Evolutionary conservation across 768 basidiomycete species (phyloP), one percentile per base, ranked within the genome.

Genomic region (Mycena epipterygia): DNA sequence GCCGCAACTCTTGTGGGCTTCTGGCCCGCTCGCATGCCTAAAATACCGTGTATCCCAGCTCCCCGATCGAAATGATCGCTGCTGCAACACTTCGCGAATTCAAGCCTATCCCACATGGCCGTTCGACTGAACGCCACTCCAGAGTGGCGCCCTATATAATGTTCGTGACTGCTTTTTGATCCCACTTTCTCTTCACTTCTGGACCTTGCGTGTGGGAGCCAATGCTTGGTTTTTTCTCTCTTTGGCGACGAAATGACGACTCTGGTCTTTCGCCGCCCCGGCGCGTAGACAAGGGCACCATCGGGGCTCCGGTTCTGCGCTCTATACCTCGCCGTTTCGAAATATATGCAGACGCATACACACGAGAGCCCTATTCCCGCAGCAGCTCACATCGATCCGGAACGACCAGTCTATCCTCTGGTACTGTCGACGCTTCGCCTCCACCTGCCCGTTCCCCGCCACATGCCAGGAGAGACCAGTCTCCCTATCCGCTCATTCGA

Each of bases 291-390:
- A 73, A 70, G 32, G 39, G 61, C n/a, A 21, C 46, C 37, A 73
- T 73, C 39, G 72, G 72, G n/a, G 5, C 3, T 1, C 72, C 72
- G 5, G 58, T 67, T 30, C 56, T 73, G 37, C 68, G 53, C 52
- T 63, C 61, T 23, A 35, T 73, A 14, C 72, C 72, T 21, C 72
- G 65, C 1, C 72, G 65, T 4, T 73, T 70, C 55, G 72, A 73
- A 46, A 67, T 64, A 14, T 73, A 73, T 48, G 72, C 72, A 27
- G 61, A 27, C 6, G 56, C 44, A 14, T 53, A 37, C 37, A 49
- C 60, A 42, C 64, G 52, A 32, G 58, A 37, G 16, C 60, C 52
- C 9, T 46, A 41, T 3, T 37, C 58, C 25, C 41, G 63, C 52
- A 71, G 53, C 21, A 33, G 12, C 60, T 66, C 70, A 37, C 70